Percentiles rank a stretch among this genome's conserved stretches.
These are phyloP conservation scores for Ammopiptanthus mongolicus DNA, from an alignment of 306 rosid genomes.

Conservation along the genomic window DNA sequence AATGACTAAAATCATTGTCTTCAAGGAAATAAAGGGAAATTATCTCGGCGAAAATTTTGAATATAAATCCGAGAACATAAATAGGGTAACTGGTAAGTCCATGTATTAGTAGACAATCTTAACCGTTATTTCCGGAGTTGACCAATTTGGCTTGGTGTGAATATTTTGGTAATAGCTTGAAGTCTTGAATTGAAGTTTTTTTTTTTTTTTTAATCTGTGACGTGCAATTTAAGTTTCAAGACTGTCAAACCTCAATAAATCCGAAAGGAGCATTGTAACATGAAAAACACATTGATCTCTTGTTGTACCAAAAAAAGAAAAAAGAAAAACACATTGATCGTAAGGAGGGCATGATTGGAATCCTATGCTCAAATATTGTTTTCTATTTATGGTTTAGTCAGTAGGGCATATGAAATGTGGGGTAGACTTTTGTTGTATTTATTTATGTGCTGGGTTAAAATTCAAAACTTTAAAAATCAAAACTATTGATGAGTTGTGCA, in stretches of 20 bases:
- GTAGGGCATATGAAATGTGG: not conserved
- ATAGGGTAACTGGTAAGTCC: not conserved
- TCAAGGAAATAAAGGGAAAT: not conserved
- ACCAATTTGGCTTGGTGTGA: not conserved
- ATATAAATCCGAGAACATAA: not conserved
- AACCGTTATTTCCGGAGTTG: not conserved
- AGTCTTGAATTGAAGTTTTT: not conserved
- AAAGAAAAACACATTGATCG: not conserved
- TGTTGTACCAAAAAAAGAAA: no score
- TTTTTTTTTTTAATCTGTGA: not conserved
- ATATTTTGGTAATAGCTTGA: not conserved
- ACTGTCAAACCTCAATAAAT: not conserved
- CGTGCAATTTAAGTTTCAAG: not conserved
- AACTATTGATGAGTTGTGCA: slow-evolving; percentile 9
- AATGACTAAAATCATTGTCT: not conserved
- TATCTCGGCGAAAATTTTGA: not conserved
- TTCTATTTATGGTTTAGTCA: not conserved
- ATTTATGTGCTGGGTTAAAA: not conserved
- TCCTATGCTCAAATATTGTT: not conserved
- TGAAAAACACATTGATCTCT: slow-evolving; percentile 8
- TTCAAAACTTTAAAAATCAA: not conserved
- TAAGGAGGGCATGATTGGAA: not conserved
- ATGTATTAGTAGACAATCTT: not conserved
- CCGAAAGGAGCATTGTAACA: not conserved
- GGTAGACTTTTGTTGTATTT: not conserved